phyloP scores from a whole-genome alignment of 768 basidiomycete species.

The Suillus discolor region DNA sequence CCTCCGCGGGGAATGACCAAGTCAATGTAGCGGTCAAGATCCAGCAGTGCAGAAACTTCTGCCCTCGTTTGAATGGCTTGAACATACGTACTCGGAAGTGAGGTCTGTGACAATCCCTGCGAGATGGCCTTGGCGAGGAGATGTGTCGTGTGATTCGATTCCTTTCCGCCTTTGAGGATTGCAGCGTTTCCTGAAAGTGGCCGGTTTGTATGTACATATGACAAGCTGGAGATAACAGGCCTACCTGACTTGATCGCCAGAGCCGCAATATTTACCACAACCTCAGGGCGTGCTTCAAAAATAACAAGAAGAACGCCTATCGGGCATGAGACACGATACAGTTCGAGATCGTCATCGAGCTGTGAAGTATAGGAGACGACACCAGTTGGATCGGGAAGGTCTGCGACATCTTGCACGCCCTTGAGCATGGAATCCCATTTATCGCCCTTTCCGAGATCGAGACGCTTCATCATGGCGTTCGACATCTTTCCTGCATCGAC shows the following conservation, averaged over 20 bases:
- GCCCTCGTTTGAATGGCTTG: conserved; percentile 91
- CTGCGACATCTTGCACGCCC: conserved; percentile 85
- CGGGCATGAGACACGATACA: conserved; percentile 94
- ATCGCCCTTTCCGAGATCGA: conserved; percentile 76
- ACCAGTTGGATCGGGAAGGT: conserved; percentile 85
- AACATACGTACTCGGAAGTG: conserved; percentile 78
- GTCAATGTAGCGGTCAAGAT: conserved; percentile 91
- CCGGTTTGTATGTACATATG: background rate
- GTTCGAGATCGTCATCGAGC: conserved; percentile 82
- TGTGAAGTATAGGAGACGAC: conserved; percentile 86
- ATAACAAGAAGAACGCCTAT: conserved; percentile 96
- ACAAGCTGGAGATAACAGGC: conserved; percentile 22
- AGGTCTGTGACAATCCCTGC: conserved; percentile 69
- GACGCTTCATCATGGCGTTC: conserved; percentile 76
- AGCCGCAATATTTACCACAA: conserved; percentile 95
- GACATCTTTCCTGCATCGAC: conserved; percentile 87
- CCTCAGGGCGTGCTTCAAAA: conserved; percentile 96
- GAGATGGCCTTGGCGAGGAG: conserved; percentile 83
- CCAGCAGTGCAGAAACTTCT: conserved; percentile 86
- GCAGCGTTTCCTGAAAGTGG: conserved; percentile 81
- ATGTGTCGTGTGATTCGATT: conserved; percentile 79
- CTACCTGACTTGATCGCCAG: conserved; percentile 95
- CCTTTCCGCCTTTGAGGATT: conserved; percentile 97
- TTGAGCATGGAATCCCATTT: conserved; percentile 96
- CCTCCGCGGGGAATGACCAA: conserved; percentile 96